Percentiles rank a stretch among this genome's conserved stretches.
Conservation (phyloP, 352 stramenopile genomes). For the Plasmopara muralis region DNA sequence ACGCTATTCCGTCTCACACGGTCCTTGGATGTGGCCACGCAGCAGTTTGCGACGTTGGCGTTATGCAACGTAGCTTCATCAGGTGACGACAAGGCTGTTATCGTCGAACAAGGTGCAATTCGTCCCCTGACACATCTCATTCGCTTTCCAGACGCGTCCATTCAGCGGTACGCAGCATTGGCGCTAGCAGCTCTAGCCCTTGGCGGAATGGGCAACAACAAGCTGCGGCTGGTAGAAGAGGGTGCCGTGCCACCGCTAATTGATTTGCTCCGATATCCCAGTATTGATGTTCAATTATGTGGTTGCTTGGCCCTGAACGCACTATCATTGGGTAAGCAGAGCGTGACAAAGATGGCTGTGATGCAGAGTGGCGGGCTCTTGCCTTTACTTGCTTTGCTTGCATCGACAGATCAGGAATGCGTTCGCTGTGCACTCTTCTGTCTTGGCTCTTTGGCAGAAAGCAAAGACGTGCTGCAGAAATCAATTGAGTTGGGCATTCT, state of each 20-base stretch:
- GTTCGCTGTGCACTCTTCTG: constrained; percentile 88
- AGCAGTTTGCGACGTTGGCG: constrained; percentile 92
- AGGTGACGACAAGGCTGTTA: constrained; percentile 77
- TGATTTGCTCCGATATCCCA: constrained; percentile 92
- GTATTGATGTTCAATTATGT: constrained; percentile 89
- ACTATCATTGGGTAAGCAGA: constrained; percentile 81
- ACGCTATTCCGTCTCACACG: constrained; percentile 92
- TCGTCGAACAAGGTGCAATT: constrained; percentile 90
- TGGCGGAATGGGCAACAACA: constrained; percentile 90
- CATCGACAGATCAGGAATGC: constrained; percentile 84
- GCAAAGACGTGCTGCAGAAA: constrained; percentile 86
- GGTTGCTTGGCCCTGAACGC: constrained; percentile 90
- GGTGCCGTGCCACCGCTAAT: constrained; percentile 89
- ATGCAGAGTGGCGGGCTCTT: constrained; percentile 88
- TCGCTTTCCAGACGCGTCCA: constrained; percentile 92
- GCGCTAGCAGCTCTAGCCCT: constrained; percentile 89
- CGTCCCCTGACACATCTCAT: constrained; percentile 92
- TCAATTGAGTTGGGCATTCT: constrained; percentile 87
- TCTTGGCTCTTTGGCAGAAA: constrained; percentile 90
- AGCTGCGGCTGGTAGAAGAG: constrained; percentile 89
- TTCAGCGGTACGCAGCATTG: constrained; percentile 92
- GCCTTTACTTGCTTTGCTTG: constrained; percentile 84
- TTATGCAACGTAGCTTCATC: constrained; percentile 90
- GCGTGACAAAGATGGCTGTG: constrained; percentile 82
- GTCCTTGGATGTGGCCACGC: constrained; percentile 88